A percentile compares a stretch with the other conserved stretches of the same genome.
These are phyloP conservation scores for Chlamydomonas incerta DNA, from an alignment of 139 green algal species.

Conservation along the genomic window DNA sequence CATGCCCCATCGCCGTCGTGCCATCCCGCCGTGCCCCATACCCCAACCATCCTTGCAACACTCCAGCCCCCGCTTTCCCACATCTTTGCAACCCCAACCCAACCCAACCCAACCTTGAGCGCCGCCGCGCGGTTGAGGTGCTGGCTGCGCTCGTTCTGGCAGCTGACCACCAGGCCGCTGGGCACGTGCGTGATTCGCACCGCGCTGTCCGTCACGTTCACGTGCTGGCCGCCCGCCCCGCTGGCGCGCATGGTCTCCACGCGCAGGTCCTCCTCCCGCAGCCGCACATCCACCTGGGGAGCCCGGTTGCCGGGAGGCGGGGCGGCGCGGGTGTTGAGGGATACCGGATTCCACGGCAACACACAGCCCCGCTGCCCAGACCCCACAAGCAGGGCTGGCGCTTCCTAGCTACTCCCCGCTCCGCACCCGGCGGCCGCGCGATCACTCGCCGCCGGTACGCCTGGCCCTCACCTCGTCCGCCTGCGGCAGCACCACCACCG, in stretches of 20 bases:
- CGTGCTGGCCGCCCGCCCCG: slow-evolving; percentile 77
- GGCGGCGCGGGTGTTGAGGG: background rate
- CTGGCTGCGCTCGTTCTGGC: slow-evolving; percentile 93
- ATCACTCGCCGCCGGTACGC: no score
- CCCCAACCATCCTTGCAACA: no score
- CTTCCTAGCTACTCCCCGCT: no score
- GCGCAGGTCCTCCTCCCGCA: slow-evolving; percentile 57
- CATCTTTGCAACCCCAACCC: no score
- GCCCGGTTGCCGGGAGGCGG: no score
- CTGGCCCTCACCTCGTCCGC: slow-evolving; percentile 80
- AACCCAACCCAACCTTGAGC: slow-evolving; percentile 26
- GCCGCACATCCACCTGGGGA: slow-evolving; percentile 56
- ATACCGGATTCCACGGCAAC: no score
- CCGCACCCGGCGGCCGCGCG: no score
- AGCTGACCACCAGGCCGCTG: slow-evolving; percentile 73
- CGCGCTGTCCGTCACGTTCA: slow-evolving; percentile 80
- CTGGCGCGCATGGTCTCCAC: slow-evolving; percentile 67
- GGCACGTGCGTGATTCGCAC: slow-evolving; percentile 78
- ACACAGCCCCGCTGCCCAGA: no score
- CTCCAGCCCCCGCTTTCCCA: no score
- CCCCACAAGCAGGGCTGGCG: no score
- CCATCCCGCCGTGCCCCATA: no score
- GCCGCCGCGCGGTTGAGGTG: slow-evolving; percentile 5
- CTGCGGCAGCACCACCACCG: slow-evolving; percentile 88
- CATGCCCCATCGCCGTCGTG: no score